Base-by-base conservation (phyloP, 176 grass and related monocot genomes). In the Zoysia pacifica region DNA sequence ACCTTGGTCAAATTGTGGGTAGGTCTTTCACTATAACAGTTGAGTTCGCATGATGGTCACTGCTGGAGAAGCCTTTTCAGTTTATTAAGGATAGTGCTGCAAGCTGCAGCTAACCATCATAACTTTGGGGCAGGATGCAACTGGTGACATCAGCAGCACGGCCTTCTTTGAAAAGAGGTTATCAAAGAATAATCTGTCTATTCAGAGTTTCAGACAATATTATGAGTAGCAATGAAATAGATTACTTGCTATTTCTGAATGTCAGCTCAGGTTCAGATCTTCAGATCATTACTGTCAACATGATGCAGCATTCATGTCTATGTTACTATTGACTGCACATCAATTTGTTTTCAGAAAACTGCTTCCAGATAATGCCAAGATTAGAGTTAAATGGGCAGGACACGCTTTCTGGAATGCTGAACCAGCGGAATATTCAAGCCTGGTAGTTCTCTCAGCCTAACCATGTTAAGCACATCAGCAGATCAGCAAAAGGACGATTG, bases 261-360 rank as follows among this genome's bases (percentile, higher is more conserved):
- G 6, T 13, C 14, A n/a, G 43, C 76, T 39, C 49, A n/a, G 42
- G 28, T 54, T 54, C 48, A 49, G 51, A 54, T 15, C 51, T 56
- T 42, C 41, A 60, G 35, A 49, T 49, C 2, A 12, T 39, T 10
- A 76, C 36, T 15, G 43, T 73, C 2, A 40, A 7, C 16, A 13
- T 20, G 38, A 16, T 16, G 16, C 35, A 41, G 59, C 35, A 69
- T 12, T 16, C 49, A n/a, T 59, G 40, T 48, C 64, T 42, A 38
- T 42, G 15, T 46, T 76, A 60, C 15, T 41, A 44, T 64, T 41
- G 28, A 55, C 51, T 39, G 3, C 18, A 2, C 28, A 37, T 11
- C 63, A 83, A 6, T 48, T 12, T 66, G n/a, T 45, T 83, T 48
- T 47, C 1, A 13, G 19, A 79, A 67, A 76, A 78, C 67, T 39